Percentiles rank a stretch among this genome's conserved stretches.
These are phyloP conservation scores for Gracilaria gracilis DNA, from an alignment of 23 red algal genomes.

Conservation along the genomic window DNA sequence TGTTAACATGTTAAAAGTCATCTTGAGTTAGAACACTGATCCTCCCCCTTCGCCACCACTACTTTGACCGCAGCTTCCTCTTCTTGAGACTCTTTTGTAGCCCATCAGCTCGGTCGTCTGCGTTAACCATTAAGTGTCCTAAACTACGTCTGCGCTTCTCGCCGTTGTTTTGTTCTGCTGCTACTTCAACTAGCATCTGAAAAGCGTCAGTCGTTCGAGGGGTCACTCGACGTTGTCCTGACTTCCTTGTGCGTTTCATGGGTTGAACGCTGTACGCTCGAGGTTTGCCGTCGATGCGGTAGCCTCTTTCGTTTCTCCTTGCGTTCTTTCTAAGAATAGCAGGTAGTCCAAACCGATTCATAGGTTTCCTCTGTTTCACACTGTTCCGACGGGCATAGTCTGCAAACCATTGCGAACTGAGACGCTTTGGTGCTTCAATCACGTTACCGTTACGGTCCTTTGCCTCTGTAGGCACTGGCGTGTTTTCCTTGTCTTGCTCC, in stretches of 20 bases:
- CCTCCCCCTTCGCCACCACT: background rate
- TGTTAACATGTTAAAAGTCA: slow-evolving; percentile 11
- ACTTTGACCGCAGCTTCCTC: background rate
- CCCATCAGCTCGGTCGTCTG: slow-evolving; percentile 5
- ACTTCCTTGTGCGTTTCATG: background rate
- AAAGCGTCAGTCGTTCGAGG: slow-evolving; percentile 2
- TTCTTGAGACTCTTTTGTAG: slow-evolving; percentile 2
- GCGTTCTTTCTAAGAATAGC: slow-evolving; percentile 53
- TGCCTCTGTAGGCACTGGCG: background rate
- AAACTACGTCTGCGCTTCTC: background rate
- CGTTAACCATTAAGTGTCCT: background rate
- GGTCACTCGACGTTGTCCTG: slow-evolving; percentile 26
- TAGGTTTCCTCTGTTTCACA: background rate
- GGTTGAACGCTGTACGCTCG: background rate
- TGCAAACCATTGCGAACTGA: slow-evolving; percentile 15
- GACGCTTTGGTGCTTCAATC: slow-evolving; percentile 36
- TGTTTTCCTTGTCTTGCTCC: background rate
- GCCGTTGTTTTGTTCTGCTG: slow-evolving; percentile 6
- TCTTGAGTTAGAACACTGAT: slow-evolving; percentile 16
- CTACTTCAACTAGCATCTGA: slow-evolving; percentile 32
- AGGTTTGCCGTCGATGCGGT: slow-evolving; percentile 45
- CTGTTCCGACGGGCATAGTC: background rate
- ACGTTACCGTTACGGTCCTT: background rate
- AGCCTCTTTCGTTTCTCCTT: slow-evolving; percentile 46
- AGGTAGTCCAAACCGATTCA: slow-evolving; percentile 40